Base-by-base conservation (phyloP, 2,329 filamentous ascomycete species). In the Penicillium brasilianum region DNA sequence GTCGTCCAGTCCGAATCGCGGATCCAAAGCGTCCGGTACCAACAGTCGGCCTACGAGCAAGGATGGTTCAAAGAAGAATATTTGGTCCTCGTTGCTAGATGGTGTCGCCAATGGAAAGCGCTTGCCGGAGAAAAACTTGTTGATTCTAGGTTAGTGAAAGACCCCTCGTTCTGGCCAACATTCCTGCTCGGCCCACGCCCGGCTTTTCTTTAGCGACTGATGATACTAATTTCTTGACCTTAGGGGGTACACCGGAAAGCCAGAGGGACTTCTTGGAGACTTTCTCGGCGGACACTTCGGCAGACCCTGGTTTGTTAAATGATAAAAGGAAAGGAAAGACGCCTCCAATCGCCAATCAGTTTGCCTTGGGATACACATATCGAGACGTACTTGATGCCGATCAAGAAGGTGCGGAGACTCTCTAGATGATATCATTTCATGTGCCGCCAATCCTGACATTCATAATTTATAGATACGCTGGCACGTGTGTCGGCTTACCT, bases 71-170 rank as follows among this genome's bases (percentile, higher is more conserved):
- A 93, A 92, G 81, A 92, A 91, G 79, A 92, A 96, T 75, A 89
- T 97, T 78, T 97, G 94, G 94, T 93, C 90, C 63, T 93, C 92
- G 48, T 92, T 97, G 90, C 84, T 97, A 68, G 92, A 96, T 77
- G 89, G 87, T 56, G 93, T 95, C 69, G 92, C 93, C 70, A 96
- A 91, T 78, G 92, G 91, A 68, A 96, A 95, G 82, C 87, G 90
- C 69, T 81, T 97, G 71, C 92, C 93, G 6, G 92, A 97, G 80
- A 97, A 97, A 85, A 96, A 93, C 75, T 80, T 97, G 64, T 80
- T 97, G 44, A 88, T 97, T 22, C 81, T 97, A 74, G 93, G 92
- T 92, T 83, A 66, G 84, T 70, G 37, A 37, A 32, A 20, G 51
- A 44, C 57, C 46, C 14, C 44, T 44, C 30, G 18, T 48, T 41